A percentile compares a stretch with the other conserved stretches of the same genome.
Evolutionary conservation across 352 stramenopile genomes (phyloP).

Genomic region (Lagenidium giganteum): DNA sequence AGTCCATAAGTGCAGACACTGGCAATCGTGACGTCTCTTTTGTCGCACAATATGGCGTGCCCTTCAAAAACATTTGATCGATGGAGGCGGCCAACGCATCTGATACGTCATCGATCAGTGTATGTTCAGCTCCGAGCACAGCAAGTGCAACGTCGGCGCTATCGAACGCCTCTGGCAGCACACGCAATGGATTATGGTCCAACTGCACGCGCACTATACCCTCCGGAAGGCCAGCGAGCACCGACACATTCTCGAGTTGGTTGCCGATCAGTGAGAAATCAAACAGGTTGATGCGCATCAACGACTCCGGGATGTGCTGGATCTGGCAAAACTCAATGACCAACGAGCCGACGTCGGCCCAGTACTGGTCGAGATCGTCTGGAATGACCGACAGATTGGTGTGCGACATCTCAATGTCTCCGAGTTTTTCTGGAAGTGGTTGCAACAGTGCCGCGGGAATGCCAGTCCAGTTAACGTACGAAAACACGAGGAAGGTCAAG

Average conservation of each 20-base stretch:
- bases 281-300: constrained; percentile 2
- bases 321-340: constrained; percentile 8
- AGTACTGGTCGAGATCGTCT: constrained; percentile 1
- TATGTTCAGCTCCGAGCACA: too few relatives aligned
- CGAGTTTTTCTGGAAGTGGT: constrained; percentile 5
- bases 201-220: too few relatives aligned
- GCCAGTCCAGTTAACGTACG: constrained; percentile 5
- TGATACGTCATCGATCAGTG: too few relatives aligned
- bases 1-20: too few relatives aligned
- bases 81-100: too few relatives aligned
- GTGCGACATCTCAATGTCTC: constrained; percentile 10
- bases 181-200: too few relatives aligned
- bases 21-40: too few relatives aligned
- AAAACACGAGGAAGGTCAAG: constrained; percentile 6
- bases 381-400: constrained; percentile 9
- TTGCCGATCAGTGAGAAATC: constrained; percentile 11
- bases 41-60: constrained; percentile 9
- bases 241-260: background rate
- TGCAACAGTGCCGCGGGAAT: constrained; percentile 4
- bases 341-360: constrained; percentile 2
- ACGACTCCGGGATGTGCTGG: background rate
- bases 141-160: too few relatives aligned
- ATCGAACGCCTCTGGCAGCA: too few relatives aligned
- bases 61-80: background rate
- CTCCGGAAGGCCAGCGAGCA: too few relatives aligned